These are phyloP conservation scores for Aegilops sharonensis DNA, from an alignment of 176 grass and related monocot genomes.

Conservation along the genomic window DNA sequence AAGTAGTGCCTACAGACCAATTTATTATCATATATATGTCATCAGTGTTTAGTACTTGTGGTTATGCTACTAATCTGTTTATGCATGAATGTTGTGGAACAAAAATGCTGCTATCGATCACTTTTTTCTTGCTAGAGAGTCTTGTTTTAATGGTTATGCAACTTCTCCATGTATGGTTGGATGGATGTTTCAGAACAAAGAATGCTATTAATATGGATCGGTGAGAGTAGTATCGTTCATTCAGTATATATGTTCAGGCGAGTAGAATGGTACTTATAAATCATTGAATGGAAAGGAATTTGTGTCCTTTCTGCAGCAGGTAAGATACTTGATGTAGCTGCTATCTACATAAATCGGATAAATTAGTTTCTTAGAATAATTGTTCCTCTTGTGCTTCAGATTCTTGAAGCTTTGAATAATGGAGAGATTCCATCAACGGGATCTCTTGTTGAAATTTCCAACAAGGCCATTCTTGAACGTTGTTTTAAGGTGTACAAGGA, in stretches of 20 bases:
- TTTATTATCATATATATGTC: not conserved
- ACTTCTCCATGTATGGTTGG: not conserved
- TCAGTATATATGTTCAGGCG: too few species aligned
- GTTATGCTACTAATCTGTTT: too few species aligned
- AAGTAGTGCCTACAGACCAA: not conserved
- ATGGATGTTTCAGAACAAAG: not conserved
- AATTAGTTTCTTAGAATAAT: not conserved
- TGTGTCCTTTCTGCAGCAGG: conserved; percentile 87
- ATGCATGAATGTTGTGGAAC: not conserved
- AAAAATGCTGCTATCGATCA: too few species aligned
- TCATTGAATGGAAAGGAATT: conserved; percentile 33
- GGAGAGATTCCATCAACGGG: conserved; percentile 93
- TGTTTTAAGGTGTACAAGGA: conserved; percentile 77
- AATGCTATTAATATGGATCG: too few species aligned
- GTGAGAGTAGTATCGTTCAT: not conserved
- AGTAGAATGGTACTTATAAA: not conserved
- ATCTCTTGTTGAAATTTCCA: conserved; percentile 92
- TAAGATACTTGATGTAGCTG: conserved; percentile 26
- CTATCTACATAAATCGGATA: not conserved
- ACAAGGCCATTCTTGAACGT: conserved; percentile 84
- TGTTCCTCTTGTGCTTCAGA: conserved; percentile 50
- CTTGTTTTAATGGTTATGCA: not conserved
- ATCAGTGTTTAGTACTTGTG: not conserved
- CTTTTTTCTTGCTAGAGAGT: not conserved
- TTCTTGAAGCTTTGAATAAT: conserved; percentile 93